phyloP scores from a whole-genome alignment of 805 yeast genomes.

The Saccharomycopsis selenospora region DNA sequence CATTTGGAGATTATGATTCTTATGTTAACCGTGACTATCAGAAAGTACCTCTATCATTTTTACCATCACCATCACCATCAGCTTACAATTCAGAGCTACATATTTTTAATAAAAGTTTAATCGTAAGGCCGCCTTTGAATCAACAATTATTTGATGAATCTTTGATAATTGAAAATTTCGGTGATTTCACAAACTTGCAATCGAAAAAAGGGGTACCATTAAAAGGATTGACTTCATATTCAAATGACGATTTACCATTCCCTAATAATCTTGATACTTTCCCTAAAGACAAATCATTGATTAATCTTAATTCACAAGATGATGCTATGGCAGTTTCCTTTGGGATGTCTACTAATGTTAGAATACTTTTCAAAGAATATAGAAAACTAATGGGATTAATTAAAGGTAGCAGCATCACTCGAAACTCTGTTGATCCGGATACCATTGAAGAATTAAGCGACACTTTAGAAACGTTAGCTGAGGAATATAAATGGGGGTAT shows the following conservation, averaged over 20 bases:
- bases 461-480: slow-evolving; percentile 36
- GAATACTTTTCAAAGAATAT: slow-evolving; percentile 24
- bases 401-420: slow-evolving; percentile 14
- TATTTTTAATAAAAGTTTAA: slow-evolving; percentile 27
- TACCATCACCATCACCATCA: neutral
- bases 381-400: slow-evolving; percentile 22
- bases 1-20: slow-evolving; percentile 7
- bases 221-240: slow-evolving; percentile 4
- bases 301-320: slow-evolving; percentile 22
- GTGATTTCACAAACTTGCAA: slow-evolving; percentile 10
- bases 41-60: slow-evolving; percentile 2
- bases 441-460: slow-evolving; percentile 51
- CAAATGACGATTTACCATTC: slow-evolving; percentile 3
- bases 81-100: too few relatives aligned
- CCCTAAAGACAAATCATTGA: slow-evolving; percentile 20
- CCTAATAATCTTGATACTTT: slow-evolving; percentile 10
- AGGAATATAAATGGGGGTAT: slow-evolving; percentile 46
- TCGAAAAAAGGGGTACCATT: slow-evolving; percentile 4
- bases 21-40: slow-evolving; percentile 4
- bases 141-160: slow-evolving; percentile 8
- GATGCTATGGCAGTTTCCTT: slow-evolving; percentile 19
- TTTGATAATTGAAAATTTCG: slow-evolving; percentile 14
- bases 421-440: slow-evolving; percentile 31
- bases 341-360: slow-evolving; percentile 26
- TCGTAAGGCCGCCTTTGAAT: slow-evolving; percentile 22